Evolutionary conservation across 352 stramenopile species (phyloP).

Genomic region (Pythium aristosporum): DNA sequence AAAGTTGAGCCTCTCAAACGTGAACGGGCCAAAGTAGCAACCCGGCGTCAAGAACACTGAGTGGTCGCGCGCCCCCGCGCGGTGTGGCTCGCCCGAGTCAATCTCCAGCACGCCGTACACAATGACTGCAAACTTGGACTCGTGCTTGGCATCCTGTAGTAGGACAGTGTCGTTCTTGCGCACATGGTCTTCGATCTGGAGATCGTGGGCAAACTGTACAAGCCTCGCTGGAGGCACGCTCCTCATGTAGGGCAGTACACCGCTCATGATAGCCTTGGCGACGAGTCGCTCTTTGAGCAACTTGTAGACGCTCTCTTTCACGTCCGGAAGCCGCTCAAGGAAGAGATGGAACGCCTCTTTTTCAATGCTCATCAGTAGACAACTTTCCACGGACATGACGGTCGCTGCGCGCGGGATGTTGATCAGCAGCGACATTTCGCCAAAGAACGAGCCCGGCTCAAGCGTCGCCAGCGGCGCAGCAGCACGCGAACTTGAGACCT

Average conservation of each 20-base stretch:
- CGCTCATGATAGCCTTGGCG: conserved; percentile 68
- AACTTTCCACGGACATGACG: conserved; percentile 63
- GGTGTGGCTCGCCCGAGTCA: conserved; percentile 34
- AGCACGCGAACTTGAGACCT: conserved; percentile 61
- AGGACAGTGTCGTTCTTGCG: conserved; percentile 56
- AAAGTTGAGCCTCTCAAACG: conserved; percentile 61
- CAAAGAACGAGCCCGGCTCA: conserved; percentile 72
- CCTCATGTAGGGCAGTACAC: conserved; percentile 70
- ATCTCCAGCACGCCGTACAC: conserved; percentile 76
- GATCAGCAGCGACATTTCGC: conserved; percentile 80
- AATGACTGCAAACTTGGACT: conserved; percentile 52
- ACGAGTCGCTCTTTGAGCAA: conserved; percentile 69
- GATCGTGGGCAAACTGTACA: conserved; percentile 53
- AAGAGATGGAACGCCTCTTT: conserved; percentile 70
- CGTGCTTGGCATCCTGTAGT: conserved; percentile 39
- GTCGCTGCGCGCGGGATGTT: conserved; percentile 76
- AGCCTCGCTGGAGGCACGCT: conserved; percentile 52
- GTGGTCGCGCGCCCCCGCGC: conserved; percentile 35
- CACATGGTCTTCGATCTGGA: conserved; percentile 68
- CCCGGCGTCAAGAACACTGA: conserved; percentile 64
- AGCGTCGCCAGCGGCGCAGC: conserved; percentile 52
- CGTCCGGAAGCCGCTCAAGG: conserved; percentile 53
- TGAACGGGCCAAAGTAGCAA: conserved; percentile 74
- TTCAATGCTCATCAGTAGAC: conserved; percentile 80
- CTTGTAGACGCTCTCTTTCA: conserved; percentile 49